A percentile compares a stretch with the other conserved stretches of the same genome.
Evolutionary conservation across 305 asterid species (phyloP).

Genomic region (Solanum chacoense): DNA sequence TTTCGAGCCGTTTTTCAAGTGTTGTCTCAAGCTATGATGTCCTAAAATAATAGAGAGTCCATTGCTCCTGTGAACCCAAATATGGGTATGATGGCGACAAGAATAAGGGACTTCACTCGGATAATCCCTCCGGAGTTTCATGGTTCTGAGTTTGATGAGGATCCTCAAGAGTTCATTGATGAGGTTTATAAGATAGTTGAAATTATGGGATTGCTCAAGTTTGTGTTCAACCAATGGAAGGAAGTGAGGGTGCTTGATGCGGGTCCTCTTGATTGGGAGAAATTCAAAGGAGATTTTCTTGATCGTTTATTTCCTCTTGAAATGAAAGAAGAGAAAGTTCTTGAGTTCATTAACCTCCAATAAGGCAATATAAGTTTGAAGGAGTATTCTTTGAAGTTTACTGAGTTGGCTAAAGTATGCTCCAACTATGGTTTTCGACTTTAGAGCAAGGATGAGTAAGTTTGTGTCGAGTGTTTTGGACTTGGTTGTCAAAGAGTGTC

Average conservation of each 20-base stretch:
- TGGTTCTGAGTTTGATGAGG: not conserved
- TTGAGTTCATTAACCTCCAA: not conserved
- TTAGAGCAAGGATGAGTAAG: not conserved
- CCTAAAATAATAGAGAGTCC: not conserved
- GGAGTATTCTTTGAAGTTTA: not conserved
- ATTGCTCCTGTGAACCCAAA: not conserved
- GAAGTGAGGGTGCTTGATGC: not conserved
- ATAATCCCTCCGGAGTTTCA: not conserved
- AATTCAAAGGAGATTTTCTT: not conserved
- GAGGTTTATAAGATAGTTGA: not conserved
- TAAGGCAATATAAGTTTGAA: not conserved
- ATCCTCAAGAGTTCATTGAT: not conserved
- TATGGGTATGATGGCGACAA: not conserved
- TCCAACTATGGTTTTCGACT: not conserved
- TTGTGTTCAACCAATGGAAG: not conserved
- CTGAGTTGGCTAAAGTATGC: not conserved
- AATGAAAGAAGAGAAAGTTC: not conserved
- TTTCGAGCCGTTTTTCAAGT: rapidly evolving
- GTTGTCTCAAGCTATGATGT: not conserved
- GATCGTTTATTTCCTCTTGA: not conserved
- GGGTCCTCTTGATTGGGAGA: not conserved
- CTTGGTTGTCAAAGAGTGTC: not conserved
- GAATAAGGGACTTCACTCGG: not conserved
- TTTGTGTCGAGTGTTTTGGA: not conserved
- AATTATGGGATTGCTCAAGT: not conserved